Evolutionary conservation across 768 basidiomycete species (phyloP).

Genomic region (Hirschioporus abietinus): DNA sequence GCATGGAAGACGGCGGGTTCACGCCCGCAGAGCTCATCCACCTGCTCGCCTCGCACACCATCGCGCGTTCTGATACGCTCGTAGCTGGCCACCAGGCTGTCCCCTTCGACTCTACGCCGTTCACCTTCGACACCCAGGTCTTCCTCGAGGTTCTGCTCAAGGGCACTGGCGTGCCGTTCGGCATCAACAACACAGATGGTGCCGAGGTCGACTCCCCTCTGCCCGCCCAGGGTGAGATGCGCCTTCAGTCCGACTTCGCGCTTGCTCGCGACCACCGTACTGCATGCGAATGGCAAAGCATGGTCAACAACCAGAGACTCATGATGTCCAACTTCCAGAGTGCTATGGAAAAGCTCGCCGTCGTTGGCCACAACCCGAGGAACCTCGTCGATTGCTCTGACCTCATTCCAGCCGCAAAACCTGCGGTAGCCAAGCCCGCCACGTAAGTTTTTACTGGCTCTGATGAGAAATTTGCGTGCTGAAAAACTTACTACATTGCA

Average conservation of each 20-base stretch:
- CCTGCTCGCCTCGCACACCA: constrained; percentile 15
- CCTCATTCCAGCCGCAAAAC: constrained; percentile 8
- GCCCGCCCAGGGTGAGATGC: constrained; percentile 15
- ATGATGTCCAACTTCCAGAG: constrained; percentile 2
- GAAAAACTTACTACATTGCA: not conserved
- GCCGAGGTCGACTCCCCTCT: constrained; percentile 16
- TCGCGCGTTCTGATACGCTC: constrained; percentile 13
- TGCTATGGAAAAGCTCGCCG: constrained; percentile 16
- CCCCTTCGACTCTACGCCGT: constrained; percentile 15
- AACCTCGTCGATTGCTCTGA: constrained; percentile 14
- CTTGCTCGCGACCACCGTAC: constrained; percentile 14
- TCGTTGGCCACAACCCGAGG: constrained; percentile 10
- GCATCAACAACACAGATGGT: constrained; percentile 5
- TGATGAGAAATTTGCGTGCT: not conserved
- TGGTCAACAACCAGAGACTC: constrained; percentile 7
- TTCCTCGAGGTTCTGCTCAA: constrained; percentile 15
- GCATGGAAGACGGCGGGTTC: constrained; percentile 14
- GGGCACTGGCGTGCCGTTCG: constrained; percentile 14
- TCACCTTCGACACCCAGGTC: constrained; percentile 16
- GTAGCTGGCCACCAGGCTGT: constrained; percentile 5
- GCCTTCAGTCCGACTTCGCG: constrained; percentile 16
- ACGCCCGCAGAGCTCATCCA: constrained; percentile 12
- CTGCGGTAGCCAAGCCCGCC: constrained; percentile 8
- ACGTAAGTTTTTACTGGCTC: constrained; percentile 10
- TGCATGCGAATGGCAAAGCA: constrained; percentile 17